Base-by-base conservation (phyloP, 2,329 filamentous ascomycete species). In the Aspergillus eucalypticola region DNA sequence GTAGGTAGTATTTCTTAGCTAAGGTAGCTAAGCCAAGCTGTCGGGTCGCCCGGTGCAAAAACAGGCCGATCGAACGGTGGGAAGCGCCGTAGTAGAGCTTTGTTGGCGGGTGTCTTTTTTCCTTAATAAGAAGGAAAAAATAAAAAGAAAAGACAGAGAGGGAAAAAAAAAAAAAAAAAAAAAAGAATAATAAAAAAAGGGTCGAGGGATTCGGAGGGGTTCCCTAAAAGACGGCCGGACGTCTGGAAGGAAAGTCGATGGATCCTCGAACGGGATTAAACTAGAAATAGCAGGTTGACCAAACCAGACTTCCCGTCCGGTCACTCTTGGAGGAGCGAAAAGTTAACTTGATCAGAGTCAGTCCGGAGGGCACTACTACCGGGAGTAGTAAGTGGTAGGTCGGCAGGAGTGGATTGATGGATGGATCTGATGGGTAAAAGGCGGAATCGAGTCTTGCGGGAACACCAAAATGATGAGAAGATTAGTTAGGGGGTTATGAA, bases 21-120 rank as follows among this genome's bases (percentile, higher is more conserved):
- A 42, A 55, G 39, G 53, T 55, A 63, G 62, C 49, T 58, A 62
- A 62, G 64, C 66, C 67, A 62, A 64, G 61, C 63, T 66, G 67
- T 64, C 64, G 66, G 65, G 66, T 65, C 62, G 54, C 48, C 60
- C 56, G 57, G 56, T 56, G 60, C 52, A 62, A 60, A 41, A 41
- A 27, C 27, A 38, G 48, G 58, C 56, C 52, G 62, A 64, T 63
- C 61, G 55, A 62, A 59, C 48, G 50, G 49, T 58, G 48, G 42
- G 32, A 49, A 41, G 29, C 41, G 21, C 13, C 27, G 23, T 27
- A 32, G 49, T n/a, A 46, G 50, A 27, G 41, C 41, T 35, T 35
- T 35, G 41, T 53, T 25, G 21, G 23, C 39, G 39, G 29, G 49
- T 29, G 35, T 55, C 21, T 25, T 51, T 42, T 42, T 49, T 42